These are phyloP conservation scores for Hericium alpestre DNA, from an alignment of 768 basidiomycete genomes.

Conservation along the genomic window DNA sequence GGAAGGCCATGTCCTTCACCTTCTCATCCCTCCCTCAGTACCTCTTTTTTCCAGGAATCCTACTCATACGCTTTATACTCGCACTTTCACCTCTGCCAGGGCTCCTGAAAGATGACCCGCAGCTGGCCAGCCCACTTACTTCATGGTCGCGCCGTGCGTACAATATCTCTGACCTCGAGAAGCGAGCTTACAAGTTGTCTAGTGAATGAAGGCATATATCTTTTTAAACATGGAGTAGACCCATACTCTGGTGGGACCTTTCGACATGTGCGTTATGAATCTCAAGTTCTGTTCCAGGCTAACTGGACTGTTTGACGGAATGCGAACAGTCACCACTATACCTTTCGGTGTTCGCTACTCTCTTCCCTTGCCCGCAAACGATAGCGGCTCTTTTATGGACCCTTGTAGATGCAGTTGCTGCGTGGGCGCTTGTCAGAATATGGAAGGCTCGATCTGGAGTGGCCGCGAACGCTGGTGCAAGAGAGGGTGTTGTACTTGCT, in stretches of 20 bases:
- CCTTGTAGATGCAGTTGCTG: slow-evolving; percentile 51
- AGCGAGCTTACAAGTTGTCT: slow-evolving; percentile 12
- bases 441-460: slow-evolving; percentile 48
- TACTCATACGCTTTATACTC: slow-evolving; percentile 35
- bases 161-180: not conserved
- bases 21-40: slow-evolving; percentile 1
- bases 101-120: slow-evolving; percentile 55
- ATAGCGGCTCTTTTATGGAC: slow-evolving; percentile 59
- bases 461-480: slow-evolving; percentile 10
- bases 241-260: slow-evolving; percentile 84
- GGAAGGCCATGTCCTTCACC: too few relatives aligned
- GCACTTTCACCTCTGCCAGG: slow-evolving; percentile 39
- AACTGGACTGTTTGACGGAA: slow-evolving; percentile 2
- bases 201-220: slow-evolving; percentile 89
- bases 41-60: slow-evolving; percentile 26
- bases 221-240: slow-evolving; percentile 66
- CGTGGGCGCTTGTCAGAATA: slow-evolving; percentile 56
- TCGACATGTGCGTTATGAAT: slow-evolving; percentile 54
- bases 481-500: slow-evolving; percentile 54
- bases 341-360: slow-evolving; percentile 63
- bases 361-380: slow-evolving; percentile 43
- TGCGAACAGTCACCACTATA: slow-evolving; percentile 63
- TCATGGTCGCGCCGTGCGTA: slow-evolving; percentile 66
- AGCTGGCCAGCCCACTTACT: slow-evolving; percentile 73
- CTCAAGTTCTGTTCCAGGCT: not conserved